Conservation (phyloP, 257 asterid species). For the Solanum ossicruentum region DNA sequence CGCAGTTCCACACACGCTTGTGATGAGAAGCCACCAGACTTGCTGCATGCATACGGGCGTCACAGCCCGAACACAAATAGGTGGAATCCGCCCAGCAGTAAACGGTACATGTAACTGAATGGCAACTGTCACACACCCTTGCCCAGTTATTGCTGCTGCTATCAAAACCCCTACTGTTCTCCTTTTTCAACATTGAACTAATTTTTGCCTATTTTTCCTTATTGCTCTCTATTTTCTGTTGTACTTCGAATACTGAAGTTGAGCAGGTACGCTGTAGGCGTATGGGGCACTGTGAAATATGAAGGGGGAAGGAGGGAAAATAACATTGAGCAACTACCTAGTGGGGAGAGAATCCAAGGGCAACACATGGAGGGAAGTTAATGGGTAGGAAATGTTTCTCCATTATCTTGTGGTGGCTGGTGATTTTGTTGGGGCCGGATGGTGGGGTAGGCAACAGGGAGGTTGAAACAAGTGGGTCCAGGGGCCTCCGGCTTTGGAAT, state of each 20-base stretch:
- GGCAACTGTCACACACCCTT: conserved; percentile 44
- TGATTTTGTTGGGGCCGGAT: conserved; percentile 5
- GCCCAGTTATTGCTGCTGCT: conserved; percentile 20
- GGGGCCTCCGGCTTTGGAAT: conserved; percentile 5
- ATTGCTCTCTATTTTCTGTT: neutral
- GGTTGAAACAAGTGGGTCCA: conserved; percentile 4
- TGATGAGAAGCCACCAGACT: conserved; percentile 20
- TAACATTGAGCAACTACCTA: neutral
- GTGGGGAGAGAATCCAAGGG: conserved; percentile 9
- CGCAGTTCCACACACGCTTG: conserved; percentile 45
- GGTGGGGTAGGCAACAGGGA: neutral
- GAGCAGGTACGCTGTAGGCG: neutral
- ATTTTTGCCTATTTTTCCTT: neutral
- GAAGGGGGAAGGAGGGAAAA: neutral
- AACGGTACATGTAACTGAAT: conserved; percentile 26
- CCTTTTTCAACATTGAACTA: conserved; percentile 21
- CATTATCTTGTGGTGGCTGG: conserved; percentile 38
- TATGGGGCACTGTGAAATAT: neutral
- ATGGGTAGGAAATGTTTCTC: conserved; percentile 27
- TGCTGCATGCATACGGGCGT: conserved; percentile 35
- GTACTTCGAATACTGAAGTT: neutral
- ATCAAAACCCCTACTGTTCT: neutral
- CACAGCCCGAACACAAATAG: conserved; percentile 49
- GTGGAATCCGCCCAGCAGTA: conserved; percentile 51
- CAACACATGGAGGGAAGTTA: conserved; percentile 38